Conservation (phyloP, 352 stramenopile genomes). For the Phytophthora cryptogea region DNA sequence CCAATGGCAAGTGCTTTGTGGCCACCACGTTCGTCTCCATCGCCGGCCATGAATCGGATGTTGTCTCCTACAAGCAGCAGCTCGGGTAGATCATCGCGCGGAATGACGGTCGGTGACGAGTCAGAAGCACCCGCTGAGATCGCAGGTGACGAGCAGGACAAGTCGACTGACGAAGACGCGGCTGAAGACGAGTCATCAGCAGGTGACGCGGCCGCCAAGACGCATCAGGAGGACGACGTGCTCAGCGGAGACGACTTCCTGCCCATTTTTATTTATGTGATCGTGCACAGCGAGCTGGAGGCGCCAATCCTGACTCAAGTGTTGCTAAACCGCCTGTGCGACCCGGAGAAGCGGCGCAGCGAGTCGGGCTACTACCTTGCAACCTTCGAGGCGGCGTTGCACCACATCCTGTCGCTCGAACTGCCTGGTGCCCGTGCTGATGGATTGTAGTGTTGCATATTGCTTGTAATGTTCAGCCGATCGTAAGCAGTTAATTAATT, state of each 20-base stretch:
- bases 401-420: constrained; percentile 79
- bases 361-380: constrained; percentile 90
- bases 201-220: constrained; percentile 15
- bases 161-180: constrained; percentile 9
- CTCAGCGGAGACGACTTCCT: constrained; percentile 87
- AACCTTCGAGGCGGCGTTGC: constrained; percentile 79
- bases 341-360: constrained; percentile 83
- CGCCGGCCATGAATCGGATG: constrained; percentile 21
- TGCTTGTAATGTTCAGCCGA: no score
- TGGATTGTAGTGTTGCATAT: constrained; percentile 9
- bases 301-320: constrained; percentile 82
- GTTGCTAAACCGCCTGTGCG: constrained; percentile 81
- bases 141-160: constrained; percentile 7
- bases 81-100: constrained; percentile 31
- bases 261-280: constrained; percentile 91
- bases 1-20: constrained; percentile 30
- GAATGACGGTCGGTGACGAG: constrained; percentile 34
- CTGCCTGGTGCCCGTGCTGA: constrained; percentile 27
- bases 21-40: constrained; percentile 19
- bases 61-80: constrained; percentile 31
- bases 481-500: no score
- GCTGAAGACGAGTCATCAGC: constrained; percentile 14
- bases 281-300: constrained; percentile 79
- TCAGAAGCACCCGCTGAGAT: constrained; percentile 22
- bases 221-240: constrained; percentile 56